Base-by-base conservation (phyloP, 2,329 filamentous ascomycete genomes). In the Pyrenophora tritici-repentis region DNA sequence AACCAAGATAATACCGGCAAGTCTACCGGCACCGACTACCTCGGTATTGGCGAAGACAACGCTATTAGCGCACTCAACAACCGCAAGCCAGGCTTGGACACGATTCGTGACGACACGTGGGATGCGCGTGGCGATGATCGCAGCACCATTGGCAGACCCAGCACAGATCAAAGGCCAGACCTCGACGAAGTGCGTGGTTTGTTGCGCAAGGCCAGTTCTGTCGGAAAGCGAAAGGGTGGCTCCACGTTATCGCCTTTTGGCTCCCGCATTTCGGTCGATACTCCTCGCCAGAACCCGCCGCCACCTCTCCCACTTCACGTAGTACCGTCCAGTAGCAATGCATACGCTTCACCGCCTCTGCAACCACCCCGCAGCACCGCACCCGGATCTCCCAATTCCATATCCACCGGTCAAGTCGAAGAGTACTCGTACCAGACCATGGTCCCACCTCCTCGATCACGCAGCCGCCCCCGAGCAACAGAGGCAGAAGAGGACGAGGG, bases 141-240 rank as follows among this genome's bases (percentile, higher is more conserved):
- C 35, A 71, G 66, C 43, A 72, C 70, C 16, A 58, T 72, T 18
- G 70, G 71, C 42, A 74, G 76, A 24, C 69, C 74, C 8, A 78
- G 72, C 53, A 72, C 70, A 44, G 76, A 78, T 45, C 59, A 53
- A 17, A 71, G 73, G 32, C 73, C 75, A 10, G 76, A 78, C 39
- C 54, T 78, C 17, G 76, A 79, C n/a, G 76, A 80, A 46, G 72
- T 81, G 10, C 72, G 75, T 16, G 74, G 75, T 20, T 53, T 79
- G 10, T 63, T 81, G 1, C 72, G 72, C 47, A 76, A 78, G 42
- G 76, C 71, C 36, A 77, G 70, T 66, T 78, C 74, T 4, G 65
- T 64, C 8, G 79, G 78, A 22, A 78, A 76, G 63, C 71, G 78
- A 47, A 73, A 69, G 44, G 66, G 67, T 17, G 64, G 62, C 2